Percentiles rank a stretch among this genome's conserved stretches.
Conservation (phyloP, 2,329 filamentous ascomycete genomes). For the Clarireedia monteithiana region DNA sequence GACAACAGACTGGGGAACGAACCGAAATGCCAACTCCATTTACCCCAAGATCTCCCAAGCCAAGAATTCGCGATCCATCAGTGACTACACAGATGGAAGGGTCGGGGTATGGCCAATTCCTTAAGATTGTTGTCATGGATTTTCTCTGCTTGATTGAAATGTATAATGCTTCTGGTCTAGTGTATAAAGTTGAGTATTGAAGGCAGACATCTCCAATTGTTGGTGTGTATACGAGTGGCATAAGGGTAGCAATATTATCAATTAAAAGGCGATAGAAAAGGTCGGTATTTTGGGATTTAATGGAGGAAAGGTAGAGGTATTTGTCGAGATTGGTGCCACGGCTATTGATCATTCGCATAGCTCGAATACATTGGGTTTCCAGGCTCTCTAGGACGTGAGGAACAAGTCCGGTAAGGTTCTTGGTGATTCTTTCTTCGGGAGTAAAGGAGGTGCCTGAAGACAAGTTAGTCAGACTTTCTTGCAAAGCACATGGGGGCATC, state of each 20-base stretch:
- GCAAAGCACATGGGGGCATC: background rate
- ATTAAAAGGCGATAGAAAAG: conserved; percentile 79
- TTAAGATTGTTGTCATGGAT: conserved; percentile 78
- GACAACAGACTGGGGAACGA: conserved; percentile 30
- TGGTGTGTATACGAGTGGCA: conserved; percentile 79
- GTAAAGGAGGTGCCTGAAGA: conserved; percentile 52
- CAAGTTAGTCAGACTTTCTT: conserved; percentile 8
- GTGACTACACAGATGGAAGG: conserved; percentile 97
- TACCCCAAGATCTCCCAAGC: conserved; percentile 89
- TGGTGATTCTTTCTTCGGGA: conserved; percentile 53
- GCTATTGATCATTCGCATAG: conserved; percentile 66
- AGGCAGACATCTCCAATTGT: conserved; percentile 94
- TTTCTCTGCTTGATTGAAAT: conserved; percentile 92
- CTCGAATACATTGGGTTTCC: conserved; percentile 54
- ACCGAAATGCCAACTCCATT: conserved; percentile 97
- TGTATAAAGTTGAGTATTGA: conserved; percentile 93
- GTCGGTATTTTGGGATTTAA: conserved; percentile 70
- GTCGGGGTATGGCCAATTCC: conserved; percentile 84
- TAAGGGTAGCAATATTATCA: conserved; percentile 68
- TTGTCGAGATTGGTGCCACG: conserved; percentile 68
- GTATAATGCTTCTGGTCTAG: conserved; percentile 90
- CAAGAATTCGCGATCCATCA: conserved; percentile 86
- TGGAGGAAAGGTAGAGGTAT: conserved; percentile 71
- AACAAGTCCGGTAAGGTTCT: conserved; percentile 59
- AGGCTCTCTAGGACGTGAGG: conserved; percentile 56